Base-by-base conservation (phyloP, 306 rosid genomes). In the Rosa persica region DNA sequence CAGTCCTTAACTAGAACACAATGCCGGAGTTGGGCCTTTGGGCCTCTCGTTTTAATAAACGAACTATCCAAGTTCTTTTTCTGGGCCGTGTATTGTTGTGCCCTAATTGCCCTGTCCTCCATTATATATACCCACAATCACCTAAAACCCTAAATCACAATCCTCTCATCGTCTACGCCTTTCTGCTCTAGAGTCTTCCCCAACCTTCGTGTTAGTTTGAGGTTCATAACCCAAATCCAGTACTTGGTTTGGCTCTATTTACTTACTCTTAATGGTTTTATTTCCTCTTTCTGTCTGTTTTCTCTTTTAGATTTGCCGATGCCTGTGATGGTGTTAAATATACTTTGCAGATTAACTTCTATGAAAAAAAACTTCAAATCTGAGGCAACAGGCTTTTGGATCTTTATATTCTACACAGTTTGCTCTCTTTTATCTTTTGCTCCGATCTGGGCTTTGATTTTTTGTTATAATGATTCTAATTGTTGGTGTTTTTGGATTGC, bases 291-390 rank as follows among this genome's bases (percentile, higher is more conserved):
- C 0, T 1, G 4, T 4, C 20, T 40, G 17, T 62, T 22, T 0
- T 44, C 6, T 5, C 17, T 16, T 20, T 8, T 2, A 23, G 1
- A 36, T 1, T 2, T 52, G 71, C 9, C 0, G 74, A 81, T 82
- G 89, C 92, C 94, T 48, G 20, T 88, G 95, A 90, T 88, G 95
- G 92, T 3, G 75, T 79, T 92, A 87, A 90, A 89, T 92, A 84
- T 90, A 90, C 95, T 89, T 70, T 66, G 96, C 71, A 90, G 93
- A 89, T 83, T 85, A 27, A 22, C 46, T 64, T 88, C 97, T 19
- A 48, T 89, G 93, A 93, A 43, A 82, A 72, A 43, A 8, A 76
- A 62, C 13, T 68, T 71, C 27, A 47, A 6, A 23, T 75, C 96
- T 92, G 97, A 92, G 97, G 97, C 93, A 84, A 66, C 60, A 3